Base-by-base conservation (phyloP, 257 asterid species). In the Solanum sitiens region DNA sequence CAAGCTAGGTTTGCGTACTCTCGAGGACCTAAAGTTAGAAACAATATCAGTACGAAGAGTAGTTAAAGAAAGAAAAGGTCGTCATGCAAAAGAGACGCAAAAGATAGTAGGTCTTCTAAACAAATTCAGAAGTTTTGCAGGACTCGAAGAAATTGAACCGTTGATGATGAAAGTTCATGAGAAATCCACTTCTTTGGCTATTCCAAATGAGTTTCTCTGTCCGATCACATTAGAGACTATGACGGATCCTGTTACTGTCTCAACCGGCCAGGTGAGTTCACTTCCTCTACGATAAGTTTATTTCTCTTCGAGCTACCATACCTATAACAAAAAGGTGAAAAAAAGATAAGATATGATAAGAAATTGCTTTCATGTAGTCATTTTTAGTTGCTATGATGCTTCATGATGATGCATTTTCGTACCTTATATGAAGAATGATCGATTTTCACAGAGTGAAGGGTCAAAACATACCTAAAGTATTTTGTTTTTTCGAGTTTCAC, bases 201-300 rank as follows among this genome's bases (percentile, higher is more conserved):
- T 96, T 44, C 99, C 99, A 20, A 90, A 93, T 6, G 99, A 96
- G 59, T 96, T 96, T 84, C 92, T 95, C 32, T 96, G 99, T 85
- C 98, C 99, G 8, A 96, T 96, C 84, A 94, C 98, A 0, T 88
- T 96, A 37, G 98, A 95, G 92, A 94, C 94, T 32, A 93, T 96
- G 99, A 90, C 86, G 7, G 98, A 96, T 93, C 98, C 99, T 13
- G 98, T 96, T 72, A 93, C 93, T 77, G 87, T 96, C 68, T 94
- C 98, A 47, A 94, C 98, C 5, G 98, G 98, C 45, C 98, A 94
- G 98, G 99, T 96, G 79, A 72, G 83, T 23, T 40, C 13, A 21
- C 39, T 4, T 1, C 84, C 25, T 73, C 68, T 13, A 33, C 42
- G 21, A 21, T 11, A 15, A 40, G 16, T 20, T 21, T 12, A 6